Conservation (phyloP, 805 yeast species). For the Teunomyces funiuensis region DNA sequence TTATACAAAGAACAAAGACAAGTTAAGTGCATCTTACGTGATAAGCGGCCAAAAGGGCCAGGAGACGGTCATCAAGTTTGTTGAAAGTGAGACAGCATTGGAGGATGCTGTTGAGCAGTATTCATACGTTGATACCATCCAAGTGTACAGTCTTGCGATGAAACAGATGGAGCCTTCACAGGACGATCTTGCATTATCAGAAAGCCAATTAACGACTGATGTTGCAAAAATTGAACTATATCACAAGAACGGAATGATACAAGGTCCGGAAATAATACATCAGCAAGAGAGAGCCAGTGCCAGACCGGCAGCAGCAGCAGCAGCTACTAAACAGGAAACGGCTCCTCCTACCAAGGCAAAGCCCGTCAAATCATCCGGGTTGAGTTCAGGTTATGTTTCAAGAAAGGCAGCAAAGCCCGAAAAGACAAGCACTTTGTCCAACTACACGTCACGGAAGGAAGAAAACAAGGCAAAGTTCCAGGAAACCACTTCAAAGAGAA, state of each 20-base stretch:
- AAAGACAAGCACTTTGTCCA: conserved; percentile 13
- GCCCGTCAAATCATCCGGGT: conserved; percentile 12
- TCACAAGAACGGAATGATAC: conserved; percentile 30
- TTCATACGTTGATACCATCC: conserved; percentile 31
- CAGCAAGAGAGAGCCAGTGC: not conserved
- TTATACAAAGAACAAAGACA: conserved; percentile 33
- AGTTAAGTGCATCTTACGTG: conserved; percentile 41
- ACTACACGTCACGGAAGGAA: conserved; percentile 20
- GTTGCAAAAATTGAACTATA: conserved; percentile 16
- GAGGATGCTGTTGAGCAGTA: conserved; percentile 25
- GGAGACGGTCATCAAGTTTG: conserved; percentile 19
- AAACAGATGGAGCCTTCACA: conserved; percentile 9
- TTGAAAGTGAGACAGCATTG: conserved; percentile 23
- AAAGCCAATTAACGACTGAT: conserved; percentile 15
- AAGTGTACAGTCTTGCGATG: conserved; percentile 37
- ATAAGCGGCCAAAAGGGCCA: conserved; percentile 34
- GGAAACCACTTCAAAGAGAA: not conserved
- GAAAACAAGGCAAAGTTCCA: not conserved
- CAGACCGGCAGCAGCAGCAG: not conserved
- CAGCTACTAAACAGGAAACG: not conserved
- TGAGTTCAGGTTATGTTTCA: conserved; percentile 30
- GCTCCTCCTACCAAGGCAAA: conserved; percentile 5
- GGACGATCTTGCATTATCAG: conserved; percentile 20
- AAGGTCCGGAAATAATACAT: conserved; percentile 27
- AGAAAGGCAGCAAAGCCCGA: conserved; percentile 12